These are phyloP conservation scores for Chlorophyllum brunneum DNA, from an alignment of 768 basidiomycete species.

Conservation along the genomic window DNA sequence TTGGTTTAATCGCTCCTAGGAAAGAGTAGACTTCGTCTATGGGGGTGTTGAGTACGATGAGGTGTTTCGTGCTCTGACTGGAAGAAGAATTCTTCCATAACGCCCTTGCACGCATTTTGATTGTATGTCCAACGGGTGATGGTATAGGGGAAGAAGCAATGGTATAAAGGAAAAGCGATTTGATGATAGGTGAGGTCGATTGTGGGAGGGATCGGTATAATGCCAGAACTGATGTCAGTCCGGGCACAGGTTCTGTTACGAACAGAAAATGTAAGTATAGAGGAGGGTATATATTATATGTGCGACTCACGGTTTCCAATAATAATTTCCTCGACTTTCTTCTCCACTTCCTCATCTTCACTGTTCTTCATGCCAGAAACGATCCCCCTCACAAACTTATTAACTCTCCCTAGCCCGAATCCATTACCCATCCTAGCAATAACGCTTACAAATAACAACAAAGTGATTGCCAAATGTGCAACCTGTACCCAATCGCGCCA, in stretches of 20 bases:
- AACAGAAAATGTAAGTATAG: neutral
- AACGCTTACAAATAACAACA: slow-evolving; percentile 57
- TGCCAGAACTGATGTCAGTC: neutral
- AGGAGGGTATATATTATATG: neutral
- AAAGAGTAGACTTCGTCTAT: slow-evolving; percentile 45
- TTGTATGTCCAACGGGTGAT: slow-evolving; percentile 43
- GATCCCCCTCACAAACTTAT: slow-evolving; percentile 14
- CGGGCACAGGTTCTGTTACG: neutral
- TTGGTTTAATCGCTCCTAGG: neutral
- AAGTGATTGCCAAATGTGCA: slow-evolving; percentile 64
- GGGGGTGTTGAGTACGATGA: slow-evolving; percentile 25
- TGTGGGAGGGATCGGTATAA: slow-evolving; percentile 3
- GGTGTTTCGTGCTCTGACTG: neutral
- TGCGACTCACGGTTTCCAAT: slow-evolving; percentile 22
- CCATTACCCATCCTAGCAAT: slow-evolving; percentile 31
- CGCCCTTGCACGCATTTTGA: slow-evolving; percentile 35
- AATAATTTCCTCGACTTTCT: slow-evolving; percentile 14
- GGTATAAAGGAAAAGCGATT: slow-evolving; percentile 1
- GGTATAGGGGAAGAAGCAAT: slow-evolving; percentile 35
- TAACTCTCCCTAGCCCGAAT: slow-evolving; percentile 20
- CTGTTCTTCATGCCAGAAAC: neutral
- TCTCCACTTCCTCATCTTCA: slow-evolving; percentile 8
- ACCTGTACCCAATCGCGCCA: slow-evolving; percentile 55
- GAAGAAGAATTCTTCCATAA: slow-evolving; percentile 25
- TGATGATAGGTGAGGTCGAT: slow-evolving; percentile 3